phyloP scores from a whole-genome alignment of 2,329 filamentous ascomycete species.

The Aspergillus japonicus region DNA sequence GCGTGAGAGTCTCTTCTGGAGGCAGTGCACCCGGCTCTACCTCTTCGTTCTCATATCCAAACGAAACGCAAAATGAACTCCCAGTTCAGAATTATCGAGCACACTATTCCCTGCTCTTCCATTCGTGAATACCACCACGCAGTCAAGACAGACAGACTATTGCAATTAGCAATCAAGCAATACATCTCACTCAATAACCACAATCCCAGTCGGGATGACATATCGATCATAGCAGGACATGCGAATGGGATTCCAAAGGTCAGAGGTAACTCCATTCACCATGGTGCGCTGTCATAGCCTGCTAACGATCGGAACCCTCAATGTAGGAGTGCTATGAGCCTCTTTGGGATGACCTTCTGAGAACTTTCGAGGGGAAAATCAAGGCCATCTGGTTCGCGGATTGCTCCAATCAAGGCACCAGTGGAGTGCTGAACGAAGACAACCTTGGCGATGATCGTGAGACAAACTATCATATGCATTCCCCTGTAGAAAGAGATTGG shows the following conservation, averaged over 20 bases:
- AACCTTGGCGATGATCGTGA: slow-evolving; percentile 74
- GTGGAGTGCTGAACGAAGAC: slow-evolving; percentile 68
- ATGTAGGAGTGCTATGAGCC: slow-evolving; percentile 75
- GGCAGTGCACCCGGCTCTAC: too few species aligned
- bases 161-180: slow-evolving; percentile 55
- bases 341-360: slow-evolving; percentile 73
- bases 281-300: too few species aligned
- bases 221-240: slow-evolving; percentile 56
- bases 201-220: slow-evolving; percentile 45
- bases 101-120: slow-evolving; percentile 49
- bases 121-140: slow-evolving; percentile 53
- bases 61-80: background rate
- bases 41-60: background rate
- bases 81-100: slow-evolving; percentile 46
- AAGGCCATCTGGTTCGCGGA: slow-evolving; percentile 80
- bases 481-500: background rate
- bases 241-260: slow-evolving; percentile 68
- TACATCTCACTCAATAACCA: slow-evolving; percentile 53
- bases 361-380: slow-evolving; percentile 53
- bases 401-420: slow-evolving; percentile 72
- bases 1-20: background rate
- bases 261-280: background rate
- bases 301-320: background rate
- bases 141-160: slow-evolving; percentile 47
- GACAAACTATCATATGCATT: slow-evolving; percentile 24